Evolutionary conservation across 2,329 filamentous ascomycete genomes (phyloP).

Genomic region (Thyridium curvatum): DNA sequence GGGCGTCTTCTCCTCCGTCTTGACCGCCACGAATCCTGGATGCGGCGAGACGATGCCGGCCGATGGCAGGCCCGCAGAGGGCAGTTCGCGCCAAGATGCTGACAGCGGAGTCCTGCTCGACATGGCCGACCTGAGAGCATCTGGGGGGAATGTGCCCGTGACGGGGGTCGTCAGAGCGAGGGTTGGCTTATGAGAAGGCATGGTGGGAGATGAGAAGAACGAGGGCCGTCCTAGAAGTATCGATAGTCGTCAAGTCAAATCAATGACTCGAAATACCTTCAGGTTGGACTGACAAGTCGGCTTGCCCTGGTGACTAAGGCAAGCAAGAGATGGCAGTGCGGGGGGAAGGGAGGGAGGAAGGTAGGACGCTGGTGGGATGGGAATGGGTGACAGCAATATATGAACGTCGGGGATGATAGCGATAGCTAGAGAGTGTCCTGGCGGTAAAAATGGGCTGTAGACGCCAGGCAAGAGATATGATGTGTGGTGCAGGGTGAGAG

Average conservation of each 20-base stretch:
- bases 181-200: slow-evolving; percentile 45
- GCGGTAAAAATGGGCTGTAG: too few species aligned
- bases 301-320: slow-evolving; percentile 20
- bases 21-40: slow-evolving; percentile 50
- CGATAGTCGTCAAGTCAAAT: slow-evolving; percentile 28
- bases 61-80: slow-evolving; percentile 31
- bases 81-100: slow-evolving; percentile 28
- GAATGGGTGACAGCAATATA: background rate
- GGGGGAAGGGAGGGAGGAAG: slow-evolving; percentile 8
- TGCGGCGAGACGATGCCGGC: slow-evolving; percentile 22
- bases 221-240: slow-evolving; percentile 7
- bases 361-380: background rate
- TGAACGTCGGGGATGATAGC: too few species aligned
- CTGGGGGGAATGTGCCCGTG: slow-evolving; percentile 51
- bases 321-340: slow-evolving; percentile 27
- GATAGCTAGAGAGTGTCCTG: too few species aligned
- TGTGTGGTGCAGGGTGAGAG: too few species aligned
- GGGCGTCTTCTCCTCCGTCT: slow-evolving; percentile 70
- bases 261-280: slow-evolving; percentile 32
- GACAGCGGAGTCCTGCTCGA: slow-evolving; percentile 65
- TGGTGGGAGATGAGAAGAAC: slow-evolving; percentile 22
- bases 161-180: slow-evolving; percentile 57
- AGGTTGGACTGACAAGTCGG: slow-evolving; percentile 29
- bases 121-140: slow-evolving; percentile 21
- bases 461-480: too few species aligned